phyloP scores from a whole-genome alignment of 345 rosid genomes.

The Nephelium lappaceum region DNA sequence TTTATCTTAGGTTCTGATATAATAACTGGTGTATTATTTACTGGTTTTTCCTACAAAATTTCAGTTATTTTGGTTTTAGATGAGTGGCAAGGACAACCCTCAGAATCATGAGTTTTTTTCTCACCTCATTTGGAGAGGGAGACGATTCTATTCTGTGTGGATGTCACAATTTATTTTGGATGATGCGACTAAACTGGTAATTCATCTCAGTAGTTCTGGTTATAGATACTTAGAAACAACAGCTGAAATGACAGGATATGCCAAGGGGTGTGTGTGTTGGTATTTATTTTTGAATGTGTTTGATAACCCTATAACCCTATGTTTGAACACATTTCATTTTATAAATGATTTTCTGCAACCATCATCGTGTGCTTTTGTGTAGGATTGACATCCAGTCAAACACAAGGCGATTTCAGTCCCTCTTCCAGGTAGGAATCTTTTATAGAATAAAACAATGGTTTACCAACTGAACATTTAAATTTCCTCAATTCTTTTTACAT shows the following conservation, averaged over 20 bases:
- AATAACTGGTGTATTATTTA: neutral
- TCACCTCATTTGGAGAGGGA: neutral
- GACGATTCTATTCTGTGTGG: neutral
- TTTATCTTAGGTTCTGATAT: neutral
- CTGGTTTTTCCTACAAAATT: neutral
- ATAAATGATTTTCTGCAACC: neutral
- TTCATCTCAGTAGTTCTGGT: neutral
- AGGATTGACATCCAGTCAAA: constrained; percentile 98
- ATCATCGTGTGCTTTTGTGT: constrained; percentile 23
- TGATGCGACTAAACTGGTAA: neutral
- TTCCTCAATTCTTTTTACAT: neutral
- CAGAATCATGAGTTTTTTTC: neutral
- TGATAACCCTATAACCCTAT: neutral
- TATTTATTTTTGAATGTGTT: neutral
- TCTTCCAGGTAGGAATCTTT: constrained; percentile 60
- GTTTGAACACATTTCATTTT: neutral
- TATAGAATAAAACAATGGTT: neutral
- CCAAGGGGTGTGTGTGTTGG: neutral
- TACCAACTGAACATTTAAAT: neutral
- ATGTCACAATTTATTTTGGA: neutral
- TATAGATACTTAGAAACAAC: neutral
- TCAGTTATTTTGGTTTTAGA: neutral
- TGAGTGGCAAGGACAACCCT: neutral
- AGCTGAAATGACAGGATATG: neutral
- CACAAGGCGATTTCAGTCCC: constrained; percentile 74